Evolutionary conservation across 257 asterid genomes (phyloP).

Genomic region (Przewalskia tangutica): DNA sequence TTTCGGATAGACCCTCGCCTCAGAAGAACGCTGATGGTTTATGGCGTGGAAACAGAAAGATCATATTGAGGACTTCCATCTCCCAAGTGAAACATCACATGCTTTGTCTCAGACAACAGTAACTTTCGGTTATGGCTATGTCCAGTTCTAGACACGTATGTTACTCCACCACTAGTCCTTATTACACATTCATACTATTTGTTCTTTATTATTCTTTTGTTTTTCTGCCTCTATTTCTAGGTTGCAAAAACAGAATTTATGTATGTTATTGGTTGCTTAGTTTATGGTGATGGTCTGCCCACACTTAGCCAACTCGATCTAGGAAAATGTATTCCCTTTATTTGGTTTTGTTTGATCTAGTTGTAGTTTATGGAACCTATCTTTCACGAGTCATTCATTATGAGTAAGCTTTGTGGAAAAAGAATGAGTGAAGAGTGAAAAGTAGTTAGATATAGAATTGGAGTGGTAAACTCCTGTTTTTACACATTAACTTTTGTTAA

Average conservation of each 20-base stretch:
- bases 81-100: constrained; percentile 55
- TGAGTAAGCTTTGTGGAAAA: background rate
- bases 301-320: background rate
- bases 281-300: background rate
- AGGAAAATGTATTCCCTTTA: background rate
- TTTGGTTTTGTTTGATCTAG: background rate
- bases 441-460: background rate
- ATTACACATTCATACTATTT: background rate
- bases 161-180: background rate
- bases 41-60: constrained; percentile 53
- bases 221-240: background rate
- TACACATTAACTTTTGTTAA: background rate
- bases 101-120: constrained; percentile 50
- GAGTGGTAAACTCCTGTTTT: background rate
- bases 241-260: background rate
- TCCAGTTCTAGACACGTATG: constrained; percentile 78
- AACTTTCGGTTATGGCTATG: constrained; percentile 78
- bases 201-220: background rate
- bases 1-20: too few relatives aligned
- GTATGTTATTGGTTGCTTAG: background rate
- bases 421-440: background rate
- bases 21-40: too few relatives aligned
- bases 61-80: constrained; percentile 62
- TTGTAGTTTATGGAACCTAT: too few relatives aligned
- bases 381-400: background rate